Base-by-base conservation (phyloP, 2,329 filamentous ascomycete species). In the Lasiodiplodia sp. region DNA sequence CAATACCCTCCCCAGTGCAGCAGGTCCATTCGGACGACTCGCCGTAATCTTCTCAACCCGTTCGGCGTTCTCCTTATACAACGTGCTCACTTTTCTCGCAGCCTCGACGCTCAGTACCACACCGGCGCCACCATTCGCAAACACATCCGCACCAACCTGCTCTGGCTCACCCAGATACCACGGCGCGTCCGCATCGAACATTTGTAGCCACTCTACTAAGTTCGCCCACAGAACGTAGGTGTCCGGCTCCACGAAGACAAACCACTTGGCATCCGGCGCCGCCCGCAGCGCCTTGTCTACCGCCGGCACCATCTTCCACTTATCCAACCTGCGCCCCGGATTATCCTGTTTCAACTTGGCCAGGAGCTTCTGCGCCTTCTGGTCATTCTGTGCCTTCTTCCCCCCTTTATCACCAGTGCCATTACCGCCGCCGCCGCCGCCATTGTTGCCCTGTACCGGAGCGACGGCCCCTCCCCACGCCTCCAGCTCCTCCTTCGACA, bases 171-270 rank as follows among this genome's bases (percentile, higher is more conserved):
- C 87, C 38, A 87, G 80, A 72, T 88, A 89, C 57, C 80, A 77
- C 5, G 84, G 83, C 69, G 85, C 75, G 2, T 74, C 75, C 83
- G 71, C 73, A 1, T 89, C 83, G 70, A 86, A 83, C 25, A 82
- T 78, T 21, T 79, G 78, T 25, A 89, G 79, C 85, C 86, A 89
- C 28, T 81, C 76, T 18, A 87, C 73, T 51, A 88, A 71, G 38
- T 86, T 86, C 40, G 81, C 77, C 80, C 86, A 86, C 11, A 86
- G 78, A 51, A 88, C 75, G 71, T 86, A 88, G 0, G 86, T 88
- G 73, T 89, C 87, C 0, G 85, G 83, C 71, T 88, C 87, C 57
- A 87, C 83, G 74, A 89, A 89, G 67, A 87, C 78, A 70, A 83
- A 89, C 87, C 87, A 89, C 67, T 84, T 85, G 55, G 84, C 83